These are phyloP conservation scores for Ceratocystiopsis sp. DNA, from an alignment of 2,329 filamentous ascomycete genomes.

Conservation along the genomic window DNA sequence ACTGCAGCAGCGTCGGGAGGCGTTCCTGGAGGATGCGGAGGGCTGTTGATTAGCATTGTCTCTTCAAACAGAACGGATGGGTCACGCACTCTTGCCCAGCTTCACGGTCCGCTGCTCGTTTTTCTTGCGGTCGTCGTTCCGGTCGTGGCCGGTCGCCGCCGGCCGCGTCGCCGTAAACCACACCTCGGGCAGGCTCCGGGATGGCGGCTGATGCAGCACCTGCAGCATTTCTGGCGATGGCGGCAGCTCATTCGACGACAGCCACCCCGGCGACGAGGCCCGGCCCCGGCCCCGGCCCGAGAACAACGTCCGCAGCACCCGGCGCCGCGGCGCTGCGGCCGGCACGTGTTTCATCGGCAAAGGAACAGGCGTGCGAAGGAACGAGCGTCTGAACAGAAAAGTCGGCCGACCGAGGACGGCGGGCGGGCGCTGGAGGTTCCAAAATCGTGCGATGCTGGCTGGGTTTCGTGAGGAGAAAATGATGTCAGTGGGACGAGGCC, in stretches of 20 bases:
- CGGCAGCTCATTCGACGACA: background rate
- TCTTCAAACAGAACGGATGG: background rate
- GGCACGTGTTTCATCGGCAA: background rate
- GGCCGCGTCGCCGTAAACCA: slow-evolving; percentile 27
- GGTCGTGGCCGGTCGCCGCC: background rate
- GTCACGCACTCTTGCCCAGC: slow-evolving; percentile 37
- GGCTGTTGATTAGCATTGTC: too few relatives aligned
- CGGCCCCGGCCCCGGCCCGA: slow-evolving; percentile 1
- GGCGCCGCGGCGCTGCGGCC: background rate
- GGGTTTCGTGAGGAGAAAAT: too few relatives aligned
- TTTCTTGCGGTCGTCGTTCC: slow-evolving; percentile 32
- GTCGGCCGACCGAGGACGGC: too few relatives aligned
- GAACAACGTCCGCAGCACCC: slow-evolving; percentile 11
- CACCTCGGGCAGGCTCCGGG: slow-evolving; percentile 19
- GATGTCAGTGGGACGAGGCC: too few relatives aligned
- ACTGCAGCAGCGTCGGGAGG: slow-evolving; percentile 49
- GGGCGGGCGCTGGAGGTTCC: too few relatives aligned
- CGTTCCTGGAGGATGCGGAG: slow-evolving; percentile 48
- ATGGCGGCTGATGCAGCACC: slow-evolving; percentile 2
- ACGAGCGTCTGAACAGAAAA: background rate
- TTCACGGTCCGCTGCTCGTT: too few relatives aligned
- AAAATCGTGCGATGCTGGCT: too few relatives aligned
- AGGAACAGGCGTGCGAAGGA: background rate
- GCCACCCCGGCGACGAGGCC: background rate
- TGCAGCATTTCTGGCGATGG: too few relatives aligned